Conservation (phyloP, 2,329 filamentous ascomycete genomes). For the Cladosporium sp. region DNA sequence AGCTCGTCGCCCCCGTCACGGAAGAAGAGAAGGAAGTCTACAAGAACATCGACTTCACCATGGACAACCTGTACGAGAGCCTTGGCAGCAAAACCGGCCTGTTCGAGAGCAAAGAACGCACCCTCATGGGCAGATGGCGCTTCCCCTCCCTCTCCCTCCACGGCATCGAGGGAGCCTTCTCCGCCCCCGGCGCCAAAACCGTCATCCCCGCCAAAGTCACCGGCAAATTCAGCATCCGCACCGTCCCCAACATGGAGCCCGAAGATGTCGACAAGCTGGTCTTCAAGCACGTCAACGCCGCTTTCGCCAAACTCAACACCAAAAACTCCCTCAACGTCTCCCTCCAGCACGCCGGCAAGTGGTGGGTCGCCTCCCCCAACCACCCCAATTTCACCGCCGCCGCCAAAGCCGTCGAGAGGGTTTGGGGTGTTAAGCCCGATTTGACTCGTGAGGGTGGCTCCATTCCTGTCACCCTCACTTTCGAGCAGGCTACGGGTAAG, state of each 20-base stretch:
- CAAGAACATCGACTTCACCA: conserved; percentile 84
- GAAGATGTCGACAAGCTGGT: conserved; percentile 82
- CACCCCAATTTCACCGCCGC: conserved; percentile 99
- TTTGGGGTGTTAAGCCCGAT: conserved; percentile 90
- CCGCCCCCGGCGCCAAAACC: conserved; percentile 89
- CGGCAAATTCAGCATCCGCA: conserved; percentile 97
- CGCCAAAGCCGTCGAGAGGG: conserved; percentile 89
- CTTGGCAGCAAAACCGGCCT: conserved; percentile 86
- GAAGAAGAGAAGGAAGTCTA: conserved; percentile 86
- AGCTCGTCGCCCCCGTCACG: conserved; percentile 85
- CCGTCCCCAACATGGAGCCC: conserved; percentile 95
- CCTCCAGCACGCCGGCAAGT: conserved; percentile 88
- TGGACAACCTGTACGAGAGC: conserved; percentile 90
- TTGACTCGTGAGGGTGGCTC: conserved; percentile 94
- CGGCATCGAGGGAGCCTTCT: conserved; percentile 92
- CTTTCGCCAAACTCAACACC: conserved; percentile 79
- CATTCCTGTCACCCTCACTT: conserved; percentile 94
- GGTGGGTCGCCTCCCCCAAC: conserved; percentile 96
- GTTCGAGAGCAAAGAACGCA: conserved; percentile 80
- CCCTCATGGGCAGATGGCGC: conserved; percentile 93
- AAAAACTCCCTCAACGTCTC: conserved; percentile 86
- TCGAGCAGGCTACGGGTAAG: conserved; percentile 96
- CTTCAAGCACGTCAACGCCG: conserved; percentile 73
- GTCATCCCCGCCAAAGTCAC: conserved; percentile 97
- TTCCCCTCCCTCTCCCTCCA: conserved; percentile 92